Evolutionary conservation across 345 rosid species (phyloP), one percentile per base, ranked within the genome.

Genomic region (Passiflora organensis): DNA sequence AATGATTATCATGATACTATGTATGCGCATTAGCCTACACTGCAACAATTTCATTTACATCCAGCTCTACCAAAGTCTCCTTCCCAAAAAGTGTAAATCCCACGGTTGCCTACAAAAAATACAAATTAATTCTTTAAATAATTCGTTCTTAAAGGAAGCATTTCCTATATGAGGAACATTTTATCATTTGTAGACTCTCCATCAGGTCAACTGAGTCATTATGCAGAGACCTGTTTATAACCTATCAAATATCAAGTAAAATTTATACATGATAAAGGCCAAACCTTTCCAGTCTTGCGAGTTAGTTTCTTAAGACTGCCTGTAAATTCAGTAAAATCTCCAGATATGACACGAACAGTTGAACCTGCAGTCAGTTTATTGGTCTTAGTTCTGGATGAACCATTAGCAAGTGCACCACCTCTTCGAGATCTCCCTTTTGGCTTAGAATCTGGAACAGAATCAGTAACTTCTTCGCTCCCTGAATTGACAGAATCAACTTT

Each of bases 71-170:
- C 23, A 84, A 63, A 44, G 80, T 88, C 69, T 91, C 98, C 72
- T 86, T 91, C 37, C 98, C 95, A 61, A 91, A 86, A 52, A 88
- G 69, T 16, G 88, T 79, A 55, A 91, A 73, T 32, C 66, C 86
- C 58, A 91, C 95, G 5, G 93, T 91, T 66, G 82, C 96, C 98
- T 88, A 83, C 73, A 80, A 71, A 56, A 58, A 15, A 69, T 0
- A 41, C 23, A 48, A 11, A 8, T 48, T 48, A 10, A 20, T 1
- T 20, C 4, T 8, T 28, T 28, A 28, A 28, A 28, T 28, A 28
- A 28, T 28, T 28, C 34, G 34, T 28, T n/a, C n/a, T n/a, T n/a
- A n/a, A n/a, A n/a, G n/a, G n/a, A n/a, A n/a, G n/a, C n/a, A n/a
- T n/a, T n/a, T n/a, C n/a, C n/a, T n/a, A n/a, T n/a, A n/a, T n/a